A percentile compares a stretch with the other conserved stretches of the same genome.
These are phyloP conservation scores for Plasmopara halstedii DNA, from an alignment of 352 stramenopile species.

Conservation along the genomic window DNA sequence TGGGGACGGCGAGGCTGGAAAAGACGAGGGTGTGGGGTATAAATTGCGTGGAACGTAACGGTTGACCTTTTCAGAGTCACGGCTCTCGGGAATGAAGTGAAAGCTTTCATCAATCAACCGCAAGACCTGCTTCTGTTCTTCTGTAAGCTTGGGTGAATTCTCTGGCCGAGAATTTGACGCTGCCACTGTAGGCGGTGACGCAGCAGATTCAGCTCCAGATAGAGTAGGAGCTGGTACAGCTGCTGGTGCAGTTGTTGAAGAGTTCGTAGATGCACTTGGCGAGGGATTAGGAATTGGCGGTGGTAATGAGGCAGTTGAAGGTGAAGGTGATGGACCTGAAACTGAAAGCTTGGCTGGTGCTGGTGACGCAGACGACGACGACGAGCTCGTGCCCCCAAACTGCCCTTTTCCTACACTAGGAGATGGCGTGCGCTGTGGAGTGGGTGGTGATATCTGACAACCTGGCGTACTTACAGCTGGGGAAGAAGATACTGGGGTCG, in stretches of 20 bases:
- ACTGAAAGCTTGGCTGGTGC: constrained; percentile 15
- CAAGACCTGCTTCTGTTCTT: constrained; percentile 75
- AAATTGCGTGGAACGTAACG: constrained; percentile 93
- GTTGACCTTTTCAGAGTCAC: constrained; percentile 87
- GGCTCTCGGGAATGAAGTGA: constrained; percentile 84
- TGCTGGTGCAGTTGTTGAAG: constrained; percentile 2
- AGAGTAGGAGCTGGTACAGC: constrained; percentile 8
- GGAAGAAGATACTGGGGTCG: constrained; percentile 23
- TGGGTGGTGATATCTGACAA: constrained; percentile 28
- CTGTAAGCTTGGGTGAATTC: constrained; percentile 47
- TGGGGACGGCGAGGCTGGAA: constrained; percentile 82
- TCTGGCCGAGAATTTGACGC: constrained; percentile 21
- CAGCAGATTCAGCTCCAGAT: constrained; percentile 8
- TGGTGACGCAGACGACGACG: constrained; percentile 31
- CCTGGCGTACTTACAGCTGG: constrained; percentile 25
- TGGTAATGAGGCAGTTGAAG: constrained; percentile 22
- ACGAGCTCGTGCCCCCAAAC: constrained; percentile 18
- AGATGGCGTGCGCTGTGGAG: constrained; percentile 29
- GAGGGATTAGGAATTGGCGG: constrained; percentile 21
- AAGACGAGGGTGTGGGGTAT: constrained; percentile 88
- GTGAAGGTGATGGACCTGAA: constrained; percentile 16
- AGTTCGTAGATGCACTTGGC: constrained; percentile 3
- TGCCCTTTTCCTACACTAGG: constrained; percentile 23
- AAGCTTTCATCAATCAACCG: constrained; percentile 86
- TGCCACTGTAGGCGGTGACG: constrained; percentile 17